Base-by-base conservation (phyloP, 2,329 filamentous ascomycete species). In the Xylariaceae sp. region DNA sequence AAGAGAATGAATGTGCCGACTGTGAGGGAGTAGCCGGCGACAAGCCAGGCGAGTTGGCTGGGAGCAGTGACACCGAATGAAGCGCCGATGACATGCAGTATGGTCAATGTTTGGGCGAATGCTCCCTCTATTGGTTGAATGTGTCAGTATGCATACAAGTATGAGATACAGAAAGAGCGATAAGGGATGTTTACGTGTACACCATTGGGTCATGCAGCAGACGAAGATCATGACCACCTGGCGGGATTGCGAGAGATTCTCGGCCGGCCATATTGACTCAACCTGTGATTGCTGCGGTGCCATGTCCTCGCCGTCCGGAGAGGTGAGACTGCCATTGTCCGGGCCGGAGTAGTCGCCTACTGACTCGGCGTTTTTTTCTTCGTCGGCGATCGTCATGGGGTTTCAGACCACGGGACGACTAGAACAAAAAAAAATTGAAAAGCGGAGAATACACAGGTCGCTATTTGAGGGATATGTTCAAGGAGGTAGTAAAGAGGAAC, bases 1-100 rank as follows among this genome's bases (percentile, higher is more conserved):
- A 74, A 58, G 4, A 76, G 61, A 49, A 76, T 75, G 53, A 75
- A 76, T 17, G 69, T 74, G 12, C 73, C 73, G 27, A 73, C 67
- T 0, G 72, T 74, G 37, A 76, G 57, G 22, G 66, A 67, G 56
- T 71, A 76, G 16, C 67, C 68, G 17, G 72, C 71, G 23, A 71
- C 61, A 25, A 72, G 64, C 73, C 72, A 76, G 14, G 64, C 62
- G 22, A 68, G 58, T 36, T 68, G 59, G 22, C 67, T 71, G 3
- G 68, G 65, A 40, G 67, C 64, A 2, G 57, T 56, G 43, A 67
- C 62, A 10, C 58, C 60, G 44, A 76, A 73, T 17, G 59, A 64
- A 4, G 59, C 51, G 12, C 66, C 71, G 39, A 78, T 74, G 44
- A 68, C 60, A 35, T 71, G 64, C 21, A 73, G 42, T 14, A 58